Conservation (phyloP, 495 filamentous ascomycete species). For the Podospora pseudoanserina region DNA sequence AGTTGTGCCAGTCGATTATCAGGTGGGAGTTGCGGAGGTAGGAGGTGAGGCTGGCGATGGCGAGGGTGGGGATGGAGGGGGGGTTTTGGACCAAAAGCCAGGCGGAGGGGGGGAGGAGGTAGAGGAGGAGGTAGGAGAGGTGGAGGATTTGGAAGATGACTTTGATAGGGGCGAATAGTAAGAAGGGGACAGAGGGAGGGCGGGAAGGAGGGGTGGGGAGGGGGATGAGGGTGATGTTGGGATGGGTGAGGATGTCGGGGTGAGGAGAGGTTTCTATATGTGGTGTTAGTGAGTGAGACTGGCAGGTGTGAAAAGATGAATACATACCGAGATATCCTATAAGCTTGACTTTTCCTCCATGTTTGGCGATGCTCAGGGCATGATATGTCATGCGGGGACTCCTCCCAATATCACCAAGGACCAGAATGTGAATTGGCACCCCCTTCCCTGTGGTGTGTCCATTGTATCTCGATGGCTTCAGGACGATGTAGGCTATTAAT, state of each 20-base stretch:
- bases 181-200: slow-evolving; percentile 48
- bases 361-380: slow-evolving; percentile 83
- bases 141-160: slow-evolving; percentile 73
- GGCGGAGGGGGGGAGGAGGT: slow-evolving; percentile 63
- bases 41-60: slow-evolving; percentile 67
- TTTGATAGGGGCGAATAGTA: slow-evolving; percentile 78
- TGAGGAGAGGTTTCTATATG: slow-evolving; percentile 54
- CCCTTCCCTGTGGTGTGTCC: background rate
- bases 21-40: slow-evolving; percentile 75
- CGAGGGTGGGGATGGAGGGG: slow-evolving; percentile 86
- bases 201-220: slow-evolving; percentile 32
- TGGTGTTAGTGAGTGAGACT: slow-evolving; percentile 2
- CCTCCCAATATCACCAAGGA: slow-evolving; percentile 94
- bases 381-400: slow-evolving; percentile 99
- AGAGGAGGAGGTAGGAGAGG: slow-evolving; percentile 67
- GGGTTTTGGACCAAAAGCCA: slow-evolving; percentile 95
- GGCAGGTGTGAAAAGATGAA: slow-evolving; percentile 4
- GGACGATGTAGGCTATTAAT: background rate
- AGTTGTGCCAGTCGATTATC: slow-evolving; percentile 98
- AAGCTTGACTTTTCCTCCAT: slow-evolving; percentile 75
- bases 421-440: slow-evolving; percentile 72
- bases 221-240: slow-evolving; percentile 56
- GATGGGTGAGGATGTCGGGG: slow-evolving; percentile 64
- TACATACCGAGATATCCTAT: slow-evolving; percentile 79
- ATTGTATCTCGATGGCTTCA: slow-evolving; percentile 1